A percentile compares a stretch with the other conserved stretches of the same genome.
These are phyloP conservation scores for Tephrocybe rancida DNA, from an alignment of 768 basidiomycete genomes.

Conservation along the genomic window DNA sequence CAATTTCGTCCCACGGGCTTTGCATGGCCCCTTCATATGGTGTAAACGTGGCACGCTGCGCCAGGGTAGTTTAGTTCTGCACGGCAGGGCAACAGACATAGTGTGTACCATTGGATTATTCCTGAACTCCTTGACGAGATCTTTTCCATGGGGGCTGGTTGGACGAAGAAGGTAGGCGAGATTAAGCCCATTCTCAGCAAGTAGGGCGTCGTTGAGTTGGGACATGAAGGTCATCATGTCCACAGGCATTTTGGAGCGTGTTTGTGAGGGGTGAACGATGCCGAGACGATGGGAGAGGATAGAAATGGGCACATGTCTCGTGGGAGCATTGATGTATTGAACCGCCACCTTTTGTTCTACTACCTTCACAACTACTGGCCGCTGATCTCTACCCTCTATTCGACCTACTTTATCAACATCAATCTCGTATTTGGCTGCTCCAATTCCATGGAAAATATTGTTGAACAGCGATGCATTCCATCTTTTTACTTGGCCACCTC, in stretches of 20 bases:
- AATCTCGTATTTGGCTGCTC: too few species aligned
- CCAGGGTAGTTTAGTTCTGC: not conserved
- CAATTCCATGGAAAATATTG: too few species aligned
- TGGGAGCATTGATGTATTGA: not conserved
- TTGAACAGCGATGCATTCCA: too few species aligned
- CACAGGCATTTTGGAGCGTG: slow-evolving; percentile 36
- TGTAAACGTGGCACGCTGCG: slow-evolving; percentile 38
- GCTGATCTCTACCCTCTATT: too few species aligned
- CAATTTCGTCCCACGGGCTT: slow-evolving; percentile 85
- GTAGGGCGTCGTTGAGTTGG: slow-evolving; percentile 62
- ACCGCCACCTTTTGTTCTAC: too few species aligned
- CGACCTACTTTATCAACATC: too few species aligned
- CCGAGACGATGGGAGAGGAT: not conserved
- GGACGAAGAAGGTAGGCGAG: slow-evolving; percentile 77
- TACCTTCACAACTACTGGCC: too few species aligned
- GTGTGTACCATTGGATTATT: slow-evolving; percentile 52
- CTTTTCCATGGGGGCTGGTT: slow-evolving; percentile 77
- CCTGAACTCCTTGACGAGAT: slow-evolving; percentile 70
- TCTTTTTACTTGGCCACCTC: too few species aligned
- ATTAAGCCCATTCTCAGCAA: slow-evolving; percentile 65
- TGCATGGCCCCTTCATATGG: slow-evolving; percentile 66
- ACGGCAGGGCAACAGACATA: slow-evolving; percentile 1
- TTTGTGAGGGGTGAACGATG: not conserved
- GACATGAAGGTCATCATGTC: slow-evolving; percentile 62
- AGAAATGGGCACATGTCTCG: not conserved